These are phyloP conservation scores for Oropetium thomaeum DNA, from an alignment of 176 grass and related monocot genomes.

Conservation along the genomic window DNA sequence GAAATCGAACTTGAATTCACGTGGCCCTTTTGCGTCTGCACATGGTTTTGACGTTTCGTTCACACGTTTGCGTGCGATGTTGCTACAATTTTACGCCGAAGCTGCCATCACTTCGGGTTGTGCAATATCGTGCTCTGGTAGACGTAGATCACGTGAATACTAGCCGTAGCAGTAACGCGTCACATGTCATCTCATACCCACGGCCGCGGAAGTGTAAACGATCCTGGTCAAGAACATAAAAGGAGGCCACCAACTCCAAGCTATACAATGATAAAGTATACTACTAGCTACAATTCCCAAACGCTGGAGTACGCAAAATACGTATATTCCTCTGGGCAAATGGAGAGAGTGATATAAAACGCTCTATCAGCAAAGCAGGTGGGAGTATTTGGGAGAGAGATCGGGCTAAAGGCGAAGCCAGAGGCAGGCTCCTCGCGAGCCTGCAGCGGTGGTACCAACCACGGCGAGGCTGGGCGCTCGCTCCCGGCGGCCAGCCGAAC, in stretches of 20 bases:
- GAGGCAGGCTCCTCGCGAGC: slow-evolving; percentile 15
- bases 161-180: not conserved
- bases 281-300: not conserved
- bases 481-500: slow-evolving; percentile 28
- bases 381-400: not conserved
- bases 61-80: not conserved
- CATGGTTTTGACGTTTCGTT: not conserved
- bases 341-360: not conserved
- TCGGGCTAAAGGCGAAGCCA: not conserved
- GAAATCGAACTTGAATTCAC: not conserved
- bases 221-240: not conserved
- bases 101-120: not conserved
- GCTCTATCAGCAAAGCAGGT: not conserved
- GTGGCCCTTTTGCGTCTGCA: not conserved
- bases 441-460: slow-evolving; percentile 9
- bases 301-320: not conserved
- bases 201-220: not conserved
- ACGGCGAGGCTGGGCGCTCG: slow-evolving; percentile 42
- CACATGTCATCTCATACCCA: not conserved
- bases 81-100: not conserved
- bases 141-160: slow-evolving; percentile 9
- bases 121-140: not conserved
- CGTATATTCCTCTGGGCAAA: not conserved
- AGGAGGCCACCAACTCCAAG: not conserved
- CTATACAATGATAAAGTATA: not conserved